Base-by-base conservation (phyloP, 768 basidiomycete species). In the Pulveroboletus sp. region DNA sequence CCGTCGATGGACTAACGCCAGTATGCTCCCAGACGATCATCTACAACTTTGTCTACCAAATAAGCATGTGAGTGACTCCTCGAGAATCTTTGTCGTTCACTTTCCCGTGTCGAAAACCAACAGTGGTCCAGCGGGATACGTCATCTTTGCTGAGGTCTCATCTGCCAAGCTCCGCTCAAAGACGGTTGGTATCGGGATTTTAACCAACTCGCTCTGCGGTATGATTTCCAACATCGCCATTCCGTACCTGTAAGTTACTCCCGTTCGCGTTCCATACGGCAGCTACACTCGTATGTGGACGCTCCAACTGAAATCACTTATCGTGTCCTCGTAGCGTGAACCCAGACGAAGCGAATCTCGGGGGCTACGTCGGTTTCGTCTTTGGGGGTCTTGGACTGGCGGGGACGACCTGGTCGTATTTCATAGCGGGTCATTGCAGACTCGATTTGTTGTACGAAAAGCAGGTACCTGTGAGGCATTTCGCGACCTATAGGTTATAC, bases 381-480 rank as follows among this genome's bases (percentile, higher is more conserved):
- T 67, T 62, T 55, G 63, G 65, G 0, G 60, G 60, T 36, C 46
- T 67, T 8, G 52, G 53, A 1, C 45, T 62, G 6, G 17, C 11
- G 11, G 65, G 63, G 17, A 45, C 56, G 4, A 15, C 59, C n/a
- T 64, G 65, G 59, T 44, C 59, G 8, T 64, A 59, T 30, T 56
- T 65, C 43, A 45, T 27, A n/a, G 6, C 2, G 21, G 21, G 21
- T 21, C 21, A 21, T 21, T 21, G 21, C 21, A 64, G 62, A 15
- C 60, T 70, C 41, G 69, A 70, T 46, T 31, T 65, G 17, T 52
- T 69, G 51, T 70, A 63, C 43, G 67, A 70, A 43, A 58, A 50
- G 39, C 57, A 53, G 45, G 60, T 70, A 9, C 46, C 64, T 12
- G 66, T 66, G 33, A 62, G 64, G 43, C 47, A 50, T 31, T 71